phyloP scores from a whole-genome alignment of 768 basidiomycete species.

The Mycena rebaudengoi region DNA sequence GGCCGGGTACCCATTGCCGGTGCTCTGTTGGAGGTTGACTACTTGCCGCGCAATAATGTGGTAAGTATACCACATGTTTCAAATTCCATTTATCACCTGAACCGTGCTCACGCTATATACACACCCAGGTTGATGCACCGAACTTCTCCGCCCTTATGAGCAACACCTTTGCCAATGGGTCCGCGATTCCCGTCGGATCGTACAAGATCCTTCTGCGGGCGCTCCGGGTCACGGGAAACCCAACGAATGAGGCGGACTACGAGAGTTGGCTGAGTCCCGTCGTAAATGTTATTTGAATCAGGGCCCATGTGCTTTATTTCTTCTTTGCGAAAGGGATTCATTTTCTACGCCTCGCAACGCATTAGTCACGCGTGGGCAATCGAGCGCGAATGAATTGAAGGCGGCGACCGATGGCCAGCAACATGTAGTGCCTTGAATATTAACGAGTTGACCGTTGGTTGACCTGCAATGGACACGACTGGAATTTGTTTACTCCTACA shows the following conservation, averaged over 20 bases:
- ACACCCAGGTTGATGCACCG: conserved; percentile 26
- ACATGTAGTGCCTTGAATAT: too few relatives aligned
- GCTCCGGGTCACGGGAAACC: conserved; percentile 52
- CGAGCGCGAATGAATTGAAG: too few relatives aligned
- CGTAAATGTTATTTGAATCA: conserved; percentile 32
- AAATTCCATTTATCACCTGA: neutral
- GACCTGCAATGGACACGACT: too few relatives aligned
- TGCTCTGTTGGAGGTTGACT: conserved; percentile 8
- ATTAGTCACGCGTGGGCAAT: too few relatives aligned
- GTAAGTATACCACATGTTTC: neutral
- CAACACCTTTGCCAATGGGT: conserved; percentile 54
- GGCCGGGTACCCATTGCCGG: conserved; percentile 31
- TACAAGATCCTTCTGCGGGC: conserved; percentile 52
- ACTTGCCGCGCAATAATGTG: conserved; percentile 22
- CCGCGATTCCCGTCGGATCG: conserved; percentile 49
- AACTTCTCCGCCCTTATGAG: conserved; percentile 36
- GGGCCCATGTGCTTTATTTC: neutral
- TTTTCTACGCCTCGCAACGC: too few relatives aligned
- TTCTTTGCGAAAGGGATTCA: too few relatives aligned
- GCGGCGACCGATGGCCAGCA: too few relatives aligned
- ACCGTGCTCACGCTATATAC: neutral
- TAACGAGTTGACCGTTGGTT: too few relatives aligned
- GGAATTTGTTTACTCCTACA: too few relatives aligned
- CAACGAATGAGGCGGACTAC: conserved; percentile 50
- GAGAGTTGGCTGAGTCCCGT: conserved; percentile 58